These are phyloP conservation scores for Backusella mclennaniae DNA, from an alignment of 192 early-diverging fungal species.

Conservation along the genomic window DNA sequence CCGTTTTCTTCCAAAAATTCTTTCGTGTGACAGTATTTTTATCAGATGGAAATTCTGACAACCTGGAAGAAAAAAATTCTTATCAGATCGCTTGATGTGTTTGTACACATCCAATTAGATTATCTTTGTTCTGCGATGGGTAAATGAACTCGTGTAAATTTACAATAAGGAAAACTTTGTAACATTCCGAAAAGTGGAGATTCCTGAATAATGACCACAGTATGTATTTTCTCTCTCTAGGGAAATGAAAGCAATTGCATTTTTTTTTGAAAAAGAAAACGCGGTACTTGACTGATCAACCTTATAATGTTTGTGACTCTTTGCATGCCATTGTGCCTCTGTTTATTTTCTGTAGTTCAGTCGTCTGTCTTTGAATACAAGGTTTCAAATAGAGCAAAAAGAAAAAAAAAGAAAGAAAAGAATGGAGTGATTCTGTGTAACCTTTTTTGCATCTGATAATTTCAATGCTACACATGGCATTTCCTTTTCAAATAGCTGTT, in stretches of 20 bases:
- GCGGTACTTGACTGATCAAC: not conserved
- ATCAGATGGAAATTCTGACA: slow-evolving; percentile 3
- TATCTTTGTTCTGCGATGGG: not conserved
- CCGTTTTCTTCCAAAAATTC: not conserved
- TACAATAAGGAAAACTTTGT: not conserved
- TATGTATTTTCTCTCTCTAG: not conserved
- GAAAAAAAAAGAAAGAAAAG: not conserved
- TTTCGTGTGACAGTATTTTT: not conserved
- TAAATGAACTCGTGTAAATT: not conserved
- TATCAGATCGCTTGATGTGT: not conserved
- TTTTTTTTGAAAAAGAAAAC: not conserved
- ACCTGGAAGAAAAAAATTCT: not conserved
- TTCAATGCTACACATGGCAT: not conserved
- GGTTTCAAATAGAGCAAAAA: not conserved
- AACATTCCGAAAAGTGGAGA: not conserved
- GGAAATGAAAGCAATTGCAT: not conserved
- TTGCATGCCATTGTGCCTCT: not conserved
- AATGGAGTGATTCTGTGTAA: not conserved
- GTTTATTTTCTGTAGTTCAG: not conserved
- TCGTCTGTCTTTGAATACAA: not conserved
- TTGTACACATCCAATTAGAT: not conserved
- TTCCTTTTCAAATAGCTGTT: not conserved
- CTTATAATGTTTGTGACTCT: not conserved
- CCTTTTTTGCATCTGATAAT: not conserved
- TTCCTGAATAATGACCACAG: not conserved